phyloP scores from a whole-genome alignment of 768 basidiomycete genomes.

The Amanita muscaria region DNA sequence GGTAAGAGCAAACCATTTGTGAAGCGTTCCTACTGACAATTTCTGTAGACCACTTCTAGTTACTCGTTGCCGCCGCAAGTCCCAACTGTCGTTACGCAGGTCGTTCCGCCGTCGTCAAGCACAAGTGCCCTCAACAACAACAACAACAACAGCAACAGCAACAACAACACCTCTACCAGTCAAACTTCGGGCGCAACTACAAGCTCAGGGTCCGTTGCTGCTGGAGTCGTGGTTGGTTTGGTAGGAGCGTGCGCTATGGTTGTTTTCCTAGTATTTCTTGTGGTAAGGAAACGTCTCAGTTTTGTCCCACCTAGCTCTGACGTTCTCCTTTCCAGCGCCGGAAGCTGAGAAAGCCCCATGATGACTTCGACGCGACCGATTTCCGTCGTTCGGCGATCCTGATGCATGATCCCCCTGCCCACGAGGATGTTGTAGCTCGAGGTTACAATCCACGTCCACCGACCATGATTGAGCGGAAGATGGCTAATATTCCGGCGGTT shows the following conservation, averaged over 20 bases:
- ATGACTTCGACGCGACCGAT: constrained; percentile 41
- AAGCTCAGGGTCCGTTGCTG: constrained; percentile 1
- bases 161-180: neutral
- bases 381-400: constrained; percentile 66
- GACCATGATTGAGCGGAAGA: constrained; percentile 51
- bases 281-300: neutral
- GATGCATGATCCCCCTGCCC: constrained; percentile 32
- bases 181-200: neutral
- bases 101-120: no score
- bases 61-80: no score
- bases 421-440: constrained; percentile 26
- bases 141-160: neutral
- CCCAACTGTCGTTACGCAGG: no score
- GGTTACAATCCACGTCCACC: constrained; percentile 48
- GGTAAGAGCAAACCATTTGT: no score
- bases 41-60: no score
- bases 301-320: neutral
- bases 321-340: neutral
- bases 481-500: constrained; percentile 11
- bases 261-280: neutral
- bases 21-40: no score
- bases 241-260: neutral
- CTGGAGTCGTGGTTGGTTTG: constrained; percentile 5
- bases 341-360: constrained; percentile 23
- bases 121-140: neutral